Conservation (phyloP, 345 rosid species). For the Citrus maxima region DNA sequence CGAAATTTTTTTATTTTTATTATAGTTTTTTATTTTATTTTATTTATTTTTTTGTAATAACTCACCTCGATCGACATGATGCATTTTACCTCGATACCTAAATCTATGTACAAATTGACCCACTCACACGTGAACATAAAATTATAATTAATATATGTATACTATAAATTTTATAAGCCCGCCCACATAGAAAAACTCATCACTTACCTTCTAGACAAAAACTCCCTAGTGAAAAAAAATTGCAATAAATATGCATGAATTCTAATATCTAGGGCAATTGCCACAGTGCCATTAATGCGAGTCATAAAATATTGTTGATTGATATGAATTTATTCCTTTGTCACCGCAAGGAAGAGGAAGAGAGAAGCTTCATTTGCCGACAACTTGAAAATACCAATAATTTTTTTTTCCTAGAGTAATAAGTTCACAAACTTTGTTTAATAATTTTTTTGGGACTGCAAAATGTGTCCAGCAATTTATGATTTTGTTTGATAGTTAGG, state of each 20-base stretch:
- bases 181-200: background rate
- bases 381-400: background rate
- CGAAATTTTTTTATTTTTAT: too few species aligned
- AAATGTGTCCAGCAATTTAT: slow-evolving; percentile 13
- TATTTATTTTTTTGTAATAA: too few species aligned
- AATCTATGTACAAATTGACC: background rate
- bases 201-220: background rate
- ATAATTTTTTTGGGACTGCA: slow-evolving; percentile 14
- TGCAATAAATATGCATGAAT: background rate
- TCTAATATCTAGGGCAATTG: background rate
- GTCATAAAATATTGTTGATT: background rate
- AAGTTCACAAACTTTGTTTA: background rate
- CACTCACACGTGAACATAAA: background rate
- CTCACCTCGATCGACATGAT: background rate
- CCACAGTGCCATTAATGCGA: slow-evolving; percentile 14
- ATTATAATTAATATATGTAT: background rate
- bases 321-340: background rate
- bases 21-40: too few species aligned
- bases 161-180: background rate
- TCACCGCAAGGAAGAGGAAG: background rate
- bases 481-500: too few species aligned
- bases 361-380: slow-evolving; percentile 35
- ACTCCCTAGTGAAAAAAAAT: too few species aligned
- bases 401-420: background rate
- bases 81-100: background rate